Evolutionary conservation across 495 filamentous ascomycete species (phyloP), one percentile per base, ranked within the genome.

Genomic region (Penicillium taxi): DNA sequence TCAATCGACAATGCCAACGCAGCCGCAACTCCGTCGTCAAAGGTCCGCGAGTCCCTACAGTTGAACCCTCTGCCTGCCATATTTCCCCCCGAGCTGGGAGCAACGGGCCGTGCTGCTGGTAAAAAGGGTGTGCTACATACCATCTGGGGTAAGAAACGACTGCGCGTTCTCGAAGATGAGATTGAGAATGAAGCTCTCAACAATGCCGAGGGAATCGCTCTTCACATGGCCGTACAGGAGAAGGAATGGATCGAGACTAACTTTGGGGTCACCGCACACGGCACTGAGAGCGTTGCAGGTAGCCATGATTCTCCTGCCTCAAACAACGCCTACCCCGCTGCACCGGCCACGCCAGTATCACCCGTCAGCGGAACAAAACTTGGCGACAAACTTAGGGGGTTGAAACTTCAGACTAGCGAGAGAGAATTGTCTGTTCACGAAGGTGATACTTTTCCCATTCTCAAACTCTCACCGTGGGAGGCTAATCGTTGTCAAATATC

Each of bases 111-210:
- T 5, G 70, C 80, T 0, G 72, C 77, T 1, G 84, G 84, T 9
- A 81, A 77, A 51, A 81, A 84, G 31, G 85, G 85, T 6, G 84
- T 89, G 2, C 56, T 90, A 39, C 85, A 90, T 51, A 88, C 83
- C 6, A 77, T 83, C 35, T 93, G 84, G 82, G 86, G 78, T 15
- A 83, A 84, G 67, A 78, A 82, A 55, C 69, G 84, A 11, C 62
- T 90, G 15, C 76, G 73, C 15, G 78, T 81, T 16, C 60, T 88
- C 11, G 73, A 84, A n/a, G 63, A 68, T 19, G 84, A 93, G 61
- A 86, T 90, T 36, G 69, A 53, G 1, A 54, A 59, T 3, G 80
- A 84, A 52, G 72, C 75, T 45, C 58, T 57, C 45, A 68, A 60
- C 17, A 90, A 90, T 53, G 74, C 69, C 18, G 85, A 89, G 53